Evolutionary conservation across 2,329 filamentous ascomycete species (phyloP).

Genomic region (Fusarium sp.): DNA sequence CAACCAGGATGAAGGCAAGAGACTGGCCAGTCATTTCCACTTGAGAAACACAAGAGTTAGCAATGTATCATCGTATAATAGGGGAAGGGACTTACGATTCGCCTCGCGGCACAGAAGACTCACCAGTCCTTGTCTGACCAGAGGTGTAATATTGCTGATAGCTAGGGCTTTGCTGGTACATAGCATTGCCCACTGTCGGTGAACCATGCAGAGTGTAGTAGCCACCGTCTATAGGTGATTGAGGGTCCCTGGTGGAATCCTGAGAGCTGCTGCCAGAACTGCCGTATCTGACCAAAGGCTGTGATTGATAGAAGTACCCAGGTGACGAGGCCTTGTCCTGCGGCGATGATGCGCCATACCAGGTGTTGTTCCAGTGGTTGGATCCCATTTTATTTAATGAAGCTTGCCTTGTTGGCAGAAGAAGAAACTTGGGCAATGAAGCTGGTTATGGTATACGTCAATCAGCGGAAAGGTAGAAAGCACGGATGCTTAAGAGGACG

Average conservation of each 20-base stretch:
- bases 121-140: conserved; percentile 1
- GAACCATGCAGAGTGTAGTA: conserved; percentile 37
- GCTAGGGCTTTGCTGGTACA: conserved; percentile 22
- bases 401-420: not conserved
- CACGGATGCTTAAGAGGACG: conserved; percentile 32
- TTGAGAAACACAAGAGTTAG: conserved; percentile 24
- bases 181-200: conserved; percentile 17
- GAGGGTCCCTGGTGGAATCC: conserved; percentile 41
- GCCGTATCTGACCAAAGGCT: conserved; percentile 45
- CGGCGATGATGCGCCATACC: conserved; percentile 34
- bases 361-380: conserved; percentile 29
- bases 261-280: conserved; percentile 51
- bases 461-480: conserved; percentile 8
- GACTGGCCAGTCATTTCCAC: conserved; percentile 51
- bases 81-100: conserved; percentile 31
- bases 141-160: conserved; percentile 28
- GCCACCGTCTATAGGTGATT: conserved; percentile 43
- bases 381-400: conserved; percentile 29
- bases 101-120: conserved; percentile 13
- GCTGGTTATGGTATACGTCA: conserved; percentile 1
- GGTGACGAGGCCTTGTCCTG: conserved; percentile 38
- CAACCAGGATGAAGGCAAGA: conserved; percentile 58
- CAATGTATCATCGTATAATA: not conserved
- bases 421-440: not conserved
- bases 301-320: conserved; percentile 43